Evolutionary conservation across 208 protist species (phyloP).

Genomic region (Acanthamoeba castellanii): DNA sequence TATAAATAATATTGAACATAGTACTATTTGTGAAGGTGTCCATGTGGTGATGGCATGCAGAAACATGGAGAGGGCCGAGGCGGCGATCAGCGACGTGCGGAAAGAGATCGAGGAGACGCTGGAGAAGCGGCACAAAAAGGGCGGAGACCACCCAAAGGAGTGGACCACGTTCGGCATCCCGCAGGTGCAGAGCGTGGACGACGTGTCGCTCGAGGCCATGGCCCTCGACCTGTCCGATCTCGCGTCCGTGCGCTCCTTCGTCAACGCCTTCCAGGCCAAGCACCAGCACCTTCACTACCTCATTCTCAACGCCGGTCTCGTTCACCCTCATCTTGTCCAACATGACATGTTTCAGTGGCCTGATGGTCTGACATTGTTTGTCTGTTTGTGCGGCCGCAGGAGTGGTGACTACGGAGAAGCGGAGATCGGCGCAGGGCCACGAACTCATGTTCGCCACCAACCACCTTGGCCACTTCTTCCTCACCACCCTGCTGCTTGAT

Average conservation of each 20-base stretch:
- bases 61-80: slow-evolving; percentile 5
- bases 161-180: slow-evolving; percentile 49
- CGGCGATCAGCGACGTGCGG: slow-evolving; percentile 19
- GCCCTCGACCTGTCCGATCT: slow-evolving; percentile 60
- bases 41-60: slow-evolving; percentile 65
- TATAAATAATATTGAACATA: background rate
- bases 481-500: slow-evolving; percentile 39
- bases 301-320: slow-evolving; percentile 65
- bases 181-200: slow-evolving; percentile 2
- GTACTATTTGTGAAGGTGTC: background rate
- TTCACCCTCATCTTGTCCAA: background rate
- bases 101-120: background rate
- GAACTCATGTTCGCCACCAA: slow-evolving; percentile 74
- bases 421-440: background rate
- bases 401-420: background rate
- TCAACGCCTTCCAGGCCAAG: slow-evolving; percentile 14
- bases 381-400: background rate
- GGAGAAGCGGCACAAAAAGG: background rate
- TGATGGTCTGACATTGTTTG: background rate
- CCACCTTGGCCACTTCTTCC: slow-evolving; percentile 60
- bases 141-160: background rate
- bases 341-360: background rate
- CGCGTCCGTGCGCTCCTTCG: slow-evolving; percentile 53
- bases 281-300: slow-evolving; percentile 23
- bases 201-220: slow-evolving; percentile 54